Conservation (phyloP, 2,329 filamentous ascomycete species). For the Aspergillus fijiensis region DNA sequence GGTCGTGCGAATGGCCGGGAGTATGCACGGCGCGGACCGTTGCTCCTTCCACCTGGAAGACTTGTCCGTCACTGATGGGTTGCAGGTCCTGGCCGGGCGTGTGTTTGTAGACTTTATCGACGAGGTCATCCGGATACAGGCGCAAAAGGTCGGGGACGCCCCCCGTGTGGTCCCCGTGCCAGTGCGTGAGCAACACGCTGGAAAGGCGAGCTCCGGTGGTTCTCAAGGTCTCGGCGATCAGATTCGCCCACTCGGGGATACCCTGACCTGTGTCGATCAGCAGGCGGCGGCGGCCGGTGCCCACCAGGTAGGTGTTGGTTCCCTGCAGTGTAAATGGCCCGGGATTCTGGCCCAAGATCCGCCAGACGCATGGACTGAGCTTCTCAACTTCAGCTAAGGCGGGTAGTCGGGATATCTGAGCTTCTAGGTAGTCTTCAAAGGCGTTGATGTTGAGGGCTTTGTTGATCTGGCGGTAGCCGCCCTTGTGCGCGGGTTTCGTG, state of each 20-base stretch:
- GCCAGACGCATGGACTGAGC: conserved; percentile 44
- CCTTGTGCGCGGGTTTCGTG: neutral
- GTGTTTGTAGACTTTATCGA: conserved; percentile 39
- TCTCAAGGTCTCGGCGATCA: conserved; percentile 36
- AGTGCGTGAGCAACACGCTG: conserved; percentile 47
- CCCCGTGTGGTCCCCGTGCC: conserved; percentile 48
- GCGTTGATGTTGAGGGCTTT: conserved; percentile 49
- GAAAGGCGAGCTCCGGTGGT: conserved; percentile 35
- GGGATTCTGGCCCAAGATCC: conserved; percentile 47
- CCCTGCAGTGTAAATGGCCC: conserved; percentile 43
- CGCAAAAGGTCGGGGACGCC: conserved; percentile 43
- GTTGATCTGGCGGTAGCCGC: conserved; percentile 43
- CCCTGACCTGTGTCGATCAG: conserved; percentile 41
- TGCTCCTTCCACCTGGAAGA: conserved; percentile 42
- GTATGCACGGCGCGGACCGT: conserved; percentile 46
- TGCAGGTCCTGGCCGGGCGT: conserved; percentile 31
- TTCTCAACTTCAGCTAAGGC: conserved; percentile 42
- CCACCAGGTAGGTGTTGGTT: conserved; percentile 43
- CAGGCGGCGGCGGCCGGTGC: conserved; percentile 34
- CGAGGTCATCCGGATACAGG: conserved; percentile 28
- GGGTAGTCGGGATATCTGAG: conserved; percentile 40
- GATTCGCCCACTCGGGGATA: conserved; percentile 33
- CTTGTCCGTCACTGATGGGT: conserved; percentile 38
- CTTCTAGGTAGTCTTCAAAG: conserved; percentile 50
- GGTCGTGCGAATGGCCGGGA: conserved; percentile 72